A percentile compares a stretch with the other conserved stretches of the same genome.
Evolutionary conservation across 495 filamentous ascomycete species (phyloP).

Genomic region (Astrothelium macrocarpum): DNA sequence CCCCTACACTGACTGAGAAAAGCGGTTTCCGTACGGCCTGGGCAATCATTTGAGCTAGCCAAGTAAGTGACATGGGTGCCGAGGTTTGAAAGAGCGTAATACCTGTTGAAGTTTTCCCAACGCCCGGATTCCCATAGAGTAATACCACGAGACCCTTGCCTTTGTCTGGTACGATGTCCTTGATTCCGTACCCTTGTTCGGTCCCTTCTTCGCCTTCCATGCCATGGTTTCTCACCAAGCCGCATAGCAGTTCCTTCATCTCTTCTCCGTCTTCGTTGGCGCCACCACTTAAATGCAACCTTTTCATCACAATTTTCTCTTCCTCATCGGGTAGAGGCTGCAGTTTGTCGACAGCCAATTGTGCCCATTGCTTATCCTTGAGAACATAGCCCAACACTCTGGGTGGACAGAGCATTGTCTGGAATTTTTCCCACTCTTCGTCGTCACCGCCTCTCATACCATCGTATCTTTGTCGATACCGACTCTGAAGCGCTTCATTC

Average conservation of each 20-base stretch:
- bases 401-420: slow-evolving; percentile 28
- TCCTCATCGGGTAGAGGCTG: slow-evolving; percentile 8
- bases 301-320: neutral
- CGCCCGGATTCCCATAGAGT: slow-evolving; percentile 17
- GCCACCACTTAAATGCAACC: slow-evolving; percentile 8
- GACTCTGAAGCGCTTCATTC: slow-evolving; percentile 7
- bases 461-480: slow-evolving; percentile 1
- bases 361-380: slow-evolving; percentile 25
- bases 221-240: slow-evolving; percentile 16
- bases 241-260: slow-evolving; percentile 17
- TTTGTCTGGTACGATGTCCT: slow-evolving; percentile 20
- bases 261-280: slow-evolving; percentile 9
- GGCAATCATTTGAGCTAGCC: slow-evolving; percentile 20
- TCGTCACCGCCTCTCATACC: neutral
- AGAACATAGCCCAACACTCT: slow-evolving; percentile 27
- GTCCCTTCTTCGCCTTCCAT: neutral
- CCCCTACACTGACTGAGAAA: slow-evolving; percentile 21
- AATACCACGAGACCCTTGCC: slow-evolving; percentile 26
- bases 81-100: neutral
- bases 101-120: neutral
- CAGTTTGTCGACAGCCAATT: slow-evolving; percentile 17
- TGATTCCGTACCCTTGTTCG: slow-evolving; percentile 5
- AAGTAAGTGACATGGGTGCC: neutral
- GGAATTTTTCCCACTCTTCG: slow-evolving; percentile 10
- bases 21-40: slow-evolving; percentile 19